Evolutionary conservation across 345 rosid species (phyloP).

Genomic region (Boechera divaricarpa): DNA sequence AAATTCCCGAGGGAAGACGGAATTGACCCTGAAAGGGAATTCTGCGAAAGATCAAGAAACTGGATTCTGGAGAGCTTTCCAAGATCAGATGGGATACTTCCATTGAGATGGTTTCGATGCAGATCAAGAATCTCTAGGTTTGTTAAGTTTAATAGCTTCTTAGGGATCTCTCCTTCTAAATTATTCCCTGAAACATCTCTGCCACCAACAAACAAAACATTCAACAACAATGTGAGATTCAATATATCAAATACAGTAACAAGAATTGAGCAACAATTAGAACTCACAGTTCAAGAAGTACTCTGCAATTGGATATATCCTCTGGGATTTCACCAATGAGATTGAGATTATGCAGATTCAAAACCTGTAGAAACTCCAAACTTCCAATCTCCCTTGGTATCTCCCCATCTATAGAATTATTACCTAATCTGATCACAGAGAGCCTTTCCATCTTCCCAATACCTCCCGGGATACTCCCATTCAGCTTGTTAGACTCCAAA

Average conservation of each 20-base stretch:
- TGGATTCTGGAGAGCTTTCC: constrained; percentile 69
- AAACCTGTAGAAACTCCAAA: constrained; percentile 67
- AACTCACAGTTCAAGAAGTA: constrained; percentile 90
- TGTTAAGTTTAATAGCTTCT: constrained; percentile 65
- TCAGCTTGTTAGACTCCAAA: constrained; percentile 76
- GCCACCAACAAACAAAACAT: constrained; percentile 59
- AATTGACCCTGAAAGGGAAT: constrained; percentile 69
- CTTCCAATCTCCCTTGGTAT: constrained; percentile 67
- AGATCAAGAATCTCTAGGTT: constrained; percentile 77
- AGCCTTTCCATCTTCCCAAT: constrained; percentile 60
- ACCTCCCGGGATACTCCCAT: constrained; percentile 66
- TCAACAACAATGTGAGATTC: constrained; percentile 42
- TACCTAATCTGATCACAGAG: constrained; percentile 70
- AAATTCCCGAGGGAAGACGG: constrained; percentile 74
- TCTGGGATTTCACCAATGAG: constrained; percentile 70
- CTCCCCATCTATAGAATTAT: constrained; percentile 66
- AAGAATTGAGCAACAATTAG: constrained; percentile 12
- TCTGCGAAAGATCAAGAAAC: constrained; percentile 73
- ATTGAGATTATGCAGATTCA: constrained; percentile 83
- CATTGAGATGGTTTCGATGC: constrained; percentile 65
- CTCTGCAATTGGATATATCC: constrained; percentile 69
- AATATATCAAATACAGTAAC: not conserved
- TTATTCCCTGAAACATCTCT: constrained; percentile 91
- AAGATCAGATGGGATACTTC: constrained; percentile 72
- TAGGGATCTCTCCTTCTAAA: constrained; percentile 72